These are phyloP conservation scores for Zygosaccharomyces sapae DNA, from an alignment of 1,139 yeast genomes.

Conservation along the genomic window DNA sequence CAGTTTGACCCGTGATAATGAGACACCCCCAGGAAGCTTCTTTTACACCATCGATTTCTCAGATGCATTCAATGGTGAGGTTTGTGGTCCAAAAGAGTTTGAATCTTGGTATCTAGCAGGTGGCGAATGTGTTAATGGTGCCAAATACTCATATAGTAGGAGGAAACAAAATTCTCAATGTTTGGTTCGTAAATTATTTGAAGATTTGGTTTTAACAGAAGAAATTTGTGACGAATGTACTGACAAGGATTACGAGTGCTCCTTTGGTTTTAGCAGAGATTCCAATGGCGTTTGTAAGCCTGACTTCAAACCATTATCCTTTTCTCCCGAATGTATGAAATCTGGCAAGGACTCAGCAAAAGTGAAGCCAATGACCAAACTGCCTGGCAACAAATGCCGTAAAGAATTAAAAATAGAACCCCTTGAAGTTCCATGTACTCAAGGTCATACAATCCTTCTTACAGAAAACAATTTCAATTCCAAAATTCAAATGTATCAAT, in stretches of 20 bases:
- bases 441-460: constrained; percentile 22
- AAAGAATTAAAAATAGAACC: constrained; percentile 22
- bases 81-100: constrained; percentile 54
- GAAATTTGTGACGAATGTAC: constrained; percentile 64
- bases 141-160: constrained; percentile 59
- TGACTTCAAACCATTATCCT: constrained; percentile 38
- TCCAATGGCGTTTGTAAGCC: constrained; percentile 54
- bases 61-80: constrained; percentile 50
- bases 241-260: constrained; percentile 69
- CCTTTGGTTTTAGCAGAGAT: constrained; percentile 48
- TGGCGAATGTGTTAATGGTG: constrained; percentile 72
- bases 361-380: constrained; percentile 34
- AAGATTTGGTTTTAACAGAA: constrained; percentile 53
- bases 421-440: constrained; percentile 35
- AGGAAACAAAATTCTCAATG: constrained; percentile 69
- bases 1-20: not conserved
- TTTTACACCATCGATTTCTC: constrained; percentile 57
- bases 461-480: constrained; percentile 36
- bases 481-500: constrained; percentile 33
- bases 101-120: constrained; percentile 58
- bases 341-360: constrained; percentile 18
- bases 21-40: constrained; percentile 18
- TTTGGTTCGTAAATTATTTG: constrained; percentile 56
- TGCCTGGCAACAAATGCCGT: constrained; percentile 51
- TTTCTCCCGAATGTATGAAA: constrained; percentile 36